Percentiles rank a stretch among this genome's conserved stretches.
Conservation (phyloP, 495 filamentous ascomycete genomes). For the Xylaria grammica region DNA sequence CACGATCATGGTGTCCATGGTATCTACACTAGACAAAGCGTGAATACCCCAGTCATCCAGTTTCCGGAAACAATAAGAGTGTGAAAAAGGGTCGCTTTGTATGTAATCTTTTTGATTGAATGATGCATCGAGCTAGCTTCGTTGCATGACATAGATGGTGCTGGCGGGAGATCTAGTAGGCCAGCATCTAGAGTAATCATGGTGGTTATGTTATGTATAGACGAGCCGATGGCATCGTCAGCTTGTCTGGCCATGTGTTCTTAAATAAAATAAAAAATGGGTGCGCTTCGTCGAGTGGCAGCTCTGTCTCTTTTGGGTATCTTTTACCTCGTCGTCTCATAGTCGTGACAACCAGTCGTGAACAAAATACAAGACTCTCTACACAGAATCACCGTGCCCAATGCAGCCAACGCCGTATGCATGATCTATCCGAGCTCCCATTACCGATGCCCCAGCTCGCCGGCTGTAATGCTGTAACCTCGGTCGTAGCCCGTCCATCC, state of each 20-base stretch:
- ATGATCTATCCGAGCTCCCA: conserved; percentile 16
- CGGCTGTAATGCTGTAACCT: conserved; percentile 17
- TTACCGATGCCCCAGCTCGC: conserved; percentile 19
- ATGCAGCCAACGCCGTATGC: conserved; percentile 19
- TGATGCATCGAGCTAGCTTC: conserved; percentile 26
- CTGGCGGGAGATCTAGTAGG: not conserved
- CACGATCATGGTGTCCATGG: conserved; percentile 7
- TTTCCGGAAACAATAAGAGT: conserved; percentile 25
- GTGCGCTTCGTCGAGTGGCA: not conserved
- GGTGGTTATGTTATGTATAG: conserved; percentile 3
- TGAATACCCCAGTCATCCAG: not conserved
- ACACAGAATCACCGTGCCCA: not conserved
- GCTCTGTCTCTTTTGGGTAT: conserved; percentile 14
- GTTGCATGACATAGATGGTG: conserved; percentile 4
- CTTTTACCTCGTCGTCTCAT: conserved; percentile 16
- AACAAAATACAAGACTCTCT: conserved; percentile 9
- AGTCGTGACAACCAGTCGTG: conserved; percentile 10
- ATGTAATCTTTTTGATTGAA: conserved; percentile 10
- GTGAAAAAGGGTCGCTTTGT: conserved; percentile 12
- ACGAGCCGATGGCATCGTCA: not conserved
- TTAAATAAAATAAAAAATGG: not conserved
- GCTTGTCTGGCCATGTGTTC: not conserved
- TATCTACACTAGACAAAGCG: conserved; percentile 29
- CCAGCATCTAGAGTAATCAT: conserved; percentile 1
- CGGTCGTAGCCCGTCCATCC: conserved; percentile 7